phyloP scores from a whole-genome alignment of 2,329 filamentous ascomycete genomes.

The Microsporum canis region DNA sequence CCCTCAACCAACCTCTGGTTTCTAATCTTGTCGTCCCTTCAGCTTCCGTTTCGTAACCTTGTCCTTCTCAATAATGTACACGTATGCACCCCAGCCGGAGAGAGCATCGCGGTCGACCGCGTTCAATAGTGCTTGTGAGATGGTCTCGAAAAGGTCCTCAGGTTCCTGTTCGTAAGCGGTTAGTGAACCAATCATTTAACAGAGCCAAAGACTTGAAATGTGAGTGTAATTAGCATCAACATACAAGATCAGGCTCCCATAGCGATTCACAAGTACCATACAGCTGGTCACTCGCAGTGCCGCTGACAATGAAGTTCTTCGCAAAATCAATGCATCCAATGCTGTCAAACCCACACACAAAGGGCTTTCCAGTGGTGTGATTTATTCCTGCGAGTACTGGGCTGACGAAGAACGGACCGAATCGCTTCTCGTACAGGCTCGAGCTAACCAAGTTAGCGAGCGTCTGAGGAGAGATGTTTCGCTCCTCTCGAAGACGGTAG shows the following conservation, averaged over 20 bases:
- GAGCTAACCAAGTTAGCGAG: constrained; percentile 92
- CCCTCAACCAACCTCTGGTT: neutral
- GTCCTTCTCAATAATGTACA: constrained; percentile 99
- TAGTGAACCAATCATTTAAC: neutral
- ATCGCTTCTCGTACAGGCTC: constrained; percentile 86
- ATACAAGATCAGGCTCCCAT: constrained; percentile 93
- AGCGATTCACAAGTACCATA: constrained; percentile 97
- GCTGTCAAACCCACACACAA: constrained; percentile 98
- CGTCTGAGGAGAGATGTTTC: constrained; percentile 84
- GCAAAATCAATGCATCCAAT: constrained; percentile 99
- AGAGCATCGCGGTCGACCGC: constrained; percentile 93
- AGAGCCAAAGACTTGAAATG: neutral
- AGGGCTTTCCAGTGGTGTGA: constrained; percentile 83
- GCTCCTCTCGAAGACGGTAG: constrained; percentile 97
- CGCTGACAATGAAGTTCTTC: constrained; percentile 97
- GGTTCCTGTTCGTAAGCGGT: constrained; percentile 47
- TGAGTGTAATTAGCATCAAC: constrained; percentile 23
- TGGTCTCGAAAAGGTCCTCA: constrained; percentile 95
- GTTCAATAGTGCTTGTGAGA: constrained; percentile 90
- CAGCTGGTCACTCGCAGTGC: constrained; percentile 91
- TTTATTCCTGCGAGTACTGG: constrained; percentile 93
- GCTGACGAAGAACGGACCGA: constrained; percentile 92
- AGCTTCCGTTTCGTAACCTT: constrained; percentile 98
- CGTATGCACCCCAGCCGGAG: constrained; percentile 95
- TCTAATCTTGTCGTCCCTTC: constrained; percentile 89